phyloP scores from a whole-genome alignment of 495 filamentous ascomycete genomes.

The Aspergillus avenaceus region DNA sequence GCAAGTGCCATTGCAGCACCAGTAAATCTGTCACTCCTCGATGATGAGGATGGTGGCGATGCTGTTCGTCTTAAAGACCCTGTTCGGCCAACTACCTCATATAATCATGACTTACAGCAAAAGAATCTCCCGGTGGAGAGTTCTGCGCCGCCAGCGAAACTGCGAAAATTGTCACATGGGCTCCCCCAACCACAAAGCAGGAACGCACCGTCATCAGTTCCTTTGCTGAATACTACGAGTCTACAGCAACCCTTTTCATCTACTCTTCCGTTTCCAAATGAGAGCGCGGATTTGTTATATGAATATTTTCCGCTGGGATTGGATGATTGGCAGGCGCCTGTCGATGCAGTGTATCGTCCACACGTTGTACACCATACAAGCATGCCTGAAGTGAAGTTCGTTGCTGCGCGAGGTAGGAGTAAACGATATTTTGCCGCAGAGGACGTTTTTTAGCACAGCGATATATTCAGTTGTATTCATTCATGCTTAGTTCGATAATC shows the following conservation, averaged over 20 bases:
- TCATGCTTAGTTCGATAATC: background rate
- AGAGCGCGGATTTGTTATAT: slow-evolving; percentile 76
- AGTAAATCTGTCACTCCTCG: slow-evolving; percentile 70
- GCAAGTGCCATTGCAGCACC: slow-evolving; percentile 42
- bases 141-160: slow-evolving; percentile 36
- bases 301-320: slow-evolving; percentile 88
- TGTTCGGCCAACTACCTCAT: slow-evolving; percentile 21
- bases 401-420: slow-evolving; percentile 62
- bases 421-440: slow-evolving; percentile 82
- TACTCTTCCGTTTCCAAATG: slow-evolving; percentile 54
- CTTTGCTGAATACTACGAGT: slow-evolving; percentile 36
- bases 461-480: background rate
- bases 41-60: slow-evolving; percentile 55
- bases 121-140: slow-evolving; percentile 24
- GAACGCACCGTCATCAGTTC: slow-evolving; percentile 30
- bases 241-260: slow-evolving; percentile 36
- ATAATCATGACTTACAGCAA: slow-evolving; percentile 23
- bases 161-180: slow-evolving; percentile 39
- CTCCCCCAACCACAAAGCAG: slow-evolving; percentile 29
- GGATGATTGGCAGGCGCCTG: slow-evolving; percentile 89
- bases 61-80: slow-evolving; percentile 17
- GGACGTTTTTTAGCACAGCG: slow-evolving; percentile 36
- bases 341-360: slow-evolving; percentile 88
- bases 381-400: slow-evolving; percentile 71
- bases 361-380: slow-evolving; percentile 89